phyloP scores from a whole-genome alignment of 768 basidiomycete species.

The Mycena chlorophos region DNA sequence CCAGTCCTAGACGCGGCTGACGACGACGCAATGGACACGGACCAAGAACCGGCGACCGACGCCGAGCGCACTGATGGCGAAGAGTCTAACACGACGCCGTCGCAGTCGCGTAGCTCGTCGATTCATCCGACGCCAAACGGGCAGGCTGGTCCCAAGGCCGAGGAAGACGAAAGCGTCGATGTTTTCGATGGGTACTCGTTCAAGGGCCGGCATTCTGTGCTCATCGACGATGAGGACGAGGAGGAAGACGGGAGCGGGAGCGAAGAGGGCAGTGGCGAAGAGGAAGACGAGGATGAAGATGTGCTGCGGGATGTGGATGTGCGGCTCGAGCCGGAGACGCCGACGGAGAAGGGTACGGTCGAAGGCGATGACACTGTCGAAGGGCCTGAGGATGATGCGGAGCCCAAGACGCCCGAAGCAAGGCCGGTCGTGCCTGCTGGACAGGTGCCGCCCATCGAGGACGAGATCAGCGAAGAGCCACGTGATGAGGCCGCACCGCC shows the following conservation, averaged over 20 bases:
- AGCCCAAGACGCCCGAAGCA: constrained; percentile 79
- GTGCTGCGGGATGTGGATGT: too few relatives aligned
- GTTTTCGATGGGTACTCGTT: too few relatives aligned
- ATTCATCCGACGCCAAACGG: too few relatives aligned
- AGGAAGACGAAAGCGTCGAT: too few relatives aligned
- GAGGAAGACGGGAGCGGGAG: constrained; percentile 43
- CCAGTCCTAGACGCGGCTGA: constrained; percentile 81
- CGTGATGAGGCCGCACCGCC: constrained; percentile 13
- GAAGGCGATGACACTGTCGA: too few relatives aligned
- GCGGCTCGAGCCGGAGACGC: constrained; percentile 65
- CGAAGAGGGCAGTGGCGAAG: constrained; percentile 27
- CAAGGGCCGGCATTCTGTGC: too few relatives aligned
- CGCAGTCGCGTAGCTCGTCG: too few relatives aligned
- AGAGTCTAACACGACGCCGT: too few relatives aligned
- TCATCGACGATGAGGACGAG: constrained; percentile 71
- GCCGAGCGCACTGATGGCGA: too few relatives aligned
- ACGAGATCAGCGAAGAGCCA: constrained; percentile 24
- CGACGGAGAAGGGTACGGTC: too few relatives aligned
- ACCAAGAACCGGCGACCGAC: too few relatives aligned
- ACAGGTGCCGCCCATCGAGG: constrained; percentile 21
- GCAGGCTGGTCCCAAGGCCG: too few relatives aligned
- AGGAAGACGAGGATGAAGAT: constrained; percentile 32
- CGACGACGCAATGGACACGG: constrained; percentile 59
- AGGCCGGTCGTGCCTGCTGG: constrained; percentile 38
- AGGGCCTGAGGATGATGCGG: constrained; percentile 41